Evolutionary conservation across 2,329 filamentous ascomycete genomes (phyloP), one percentile per base, ranked within the genome.

Genomic region (Apiospora phragmitis): DNA sequence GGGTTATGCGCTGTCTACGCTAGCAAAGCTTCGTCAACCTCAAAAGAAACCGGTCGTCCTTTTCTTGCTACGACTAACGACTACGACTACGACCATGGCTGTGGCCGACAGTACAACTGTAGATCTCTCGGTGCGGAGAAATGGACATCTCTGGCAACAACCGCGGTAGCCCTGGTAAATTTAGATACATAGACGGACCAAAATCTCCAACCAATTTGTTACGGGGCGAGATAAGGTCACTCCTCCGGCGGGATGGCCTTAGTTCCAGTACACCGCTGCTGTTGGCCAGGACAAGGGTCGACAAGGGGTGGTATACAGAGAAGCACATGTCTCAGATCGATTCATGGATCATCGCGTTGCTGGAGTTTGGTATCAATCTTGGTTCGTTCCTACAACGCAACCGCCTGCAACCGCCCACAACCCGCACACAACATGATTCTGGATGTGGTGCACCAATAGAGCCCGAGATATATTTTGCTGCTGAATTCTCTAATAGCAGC

Each of bases 401-500:
- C 43, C 7, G 43, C 43, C 8, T 16, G 16, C 45, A 24, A 24
- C 45, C 4, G 18, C 5, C 8, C 11, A 21, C 21, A 49, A n/a
- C 21, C 47, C 47, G n/a, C n/a, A n/a, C 21, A 8, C 43, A 26
- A 26, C 47, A 11, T 11, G 21, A 38, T 62, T 38, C 21, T n/a
- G 18, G 14, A 38, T 38, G 55, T 59, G 55, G 55, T 62, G 55
- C 55, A 62, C 55, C 55, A 14, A 38, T 62, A 38, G 55, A 62
- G 55, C 55, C 55, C 32, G 55, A 62, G 38, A 62, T 62, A 62
- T 62, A 62, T 62, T 62, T 62, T 62, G 55, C 55, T 62, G 55
- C 55, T 62, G 55, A 62, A 62, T 38, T 38, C 55, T 62, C 55
- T 62, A 62, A 62, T 38, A 62, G 55, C 55, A 62, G n/a, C 26